Evolutionary conservation across 139 green algal genomes (phyloP).

Genomic region (Gonium pectorale): DNA sequence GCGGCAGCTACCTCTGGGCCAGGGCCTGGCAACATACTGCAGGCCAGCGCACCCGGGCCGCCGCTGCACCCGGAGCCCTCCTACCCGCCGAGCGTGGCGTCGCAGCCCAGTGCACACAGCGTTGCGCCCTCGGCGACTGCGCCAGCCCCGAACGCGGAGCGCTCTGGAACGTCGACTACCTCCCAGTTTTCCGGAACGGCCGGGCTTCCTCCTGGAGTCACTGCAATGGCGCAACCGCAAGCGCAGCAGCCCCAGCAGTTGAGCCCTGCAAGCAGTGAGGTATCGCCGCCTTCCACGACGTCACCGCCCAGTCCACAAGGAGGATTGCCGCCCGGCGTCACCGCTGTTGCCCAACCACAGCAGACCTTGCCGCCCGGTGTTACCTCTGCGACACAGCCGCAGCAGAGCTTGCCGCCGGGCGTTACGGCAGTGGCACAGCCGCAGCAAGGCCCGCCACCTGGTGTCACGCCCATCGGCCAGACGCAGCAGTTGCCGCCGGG

Average conservation of each 20-base stretch:
- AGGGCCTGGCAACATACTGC: neutral
- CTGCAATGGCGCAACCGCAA: neutral
- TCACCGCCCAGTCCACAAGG: too few relatives aligned
- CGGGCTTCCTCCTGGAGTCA: constrained; percentile 28
- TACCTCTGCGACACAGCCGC: neutral
- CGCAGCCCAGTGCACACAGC: constrained; percentile 25
- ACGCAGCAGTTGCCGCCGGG: constrained; percentile 12
- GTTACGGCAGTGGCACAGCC: neutral
- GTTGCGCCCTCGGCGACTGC: neutral
- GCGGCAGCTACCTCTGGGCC: neutral
- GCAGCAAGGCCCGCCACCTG: constrained; percentile 8
- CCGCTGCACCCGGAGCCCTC: constrained; percentile 18
- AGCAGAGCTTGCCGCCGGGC: constrained; percentile 15
- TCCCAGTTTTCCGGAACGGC: neutral
- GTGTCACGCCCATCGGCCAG: neutral
- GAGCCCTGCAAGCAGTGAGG: too few relatives aligned
- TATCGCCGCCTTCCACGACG: too few relatives aligned
- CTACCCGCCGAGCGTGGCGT: neutral
- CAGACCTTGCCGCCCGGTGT: neutral
- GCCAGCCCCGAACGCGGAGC: neutral
- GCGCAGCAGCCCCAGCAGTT: neutral
- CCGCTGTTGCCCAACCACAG: neutral
- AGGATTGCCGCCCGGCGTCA: neutral
- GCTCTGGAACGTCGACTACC: neutral
- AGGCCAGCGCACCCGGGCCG: neutral